Evolutionary conservation across 768 basidiomycete genomes (phyloP).

Genomic region (Pseudohyphozyma bogoriensis): DNA sequence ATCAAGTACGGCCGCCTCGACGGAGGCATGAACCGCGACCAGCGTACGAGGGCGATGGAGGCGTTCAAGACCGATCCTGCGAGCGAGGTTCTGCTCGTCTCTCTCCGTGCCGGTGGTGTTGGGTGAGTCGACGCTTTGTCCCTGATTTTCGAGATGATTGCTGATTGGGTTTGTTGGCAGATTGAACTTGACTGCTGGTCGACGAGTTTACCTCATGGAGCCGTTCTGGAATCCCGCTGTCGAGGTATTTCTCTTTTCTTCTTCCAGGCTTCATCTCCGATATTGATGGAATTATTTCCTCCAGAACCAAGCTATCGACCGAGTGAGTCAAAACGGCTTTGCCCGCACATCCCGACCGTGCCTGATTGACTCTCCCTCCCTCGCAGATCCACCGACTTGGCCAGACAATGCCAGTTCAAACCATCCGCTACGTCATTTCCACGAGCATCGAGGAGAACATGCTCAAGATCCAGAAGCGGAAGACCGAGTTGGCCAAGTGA

Average conservation of each 20-base stretch:
- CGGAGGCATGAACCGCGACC: conserved; percentile 96
- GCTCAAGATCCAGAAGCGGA: conserved; percentile 86
- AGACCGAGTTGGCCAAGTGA: conserved; percentile 71
- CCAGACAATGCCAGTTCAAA: conserved; percentile 81
- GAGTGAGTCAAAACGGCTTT: conserved; percentile 41
- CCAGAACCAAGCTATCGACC: conserved; percentile 95
- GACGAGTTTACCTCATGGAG: conserved; percentile 78
- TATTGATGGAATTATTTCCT: conserved; percentile 1
- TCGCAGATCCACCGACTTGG: conserved; percentile 65
- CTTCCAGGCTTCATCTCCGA: not conserved
- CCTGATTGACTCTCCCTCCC: not conserved
- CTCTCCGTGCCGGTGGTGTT: conserved; percentile 92
- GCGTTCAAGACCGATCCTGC: conserved; percentile 76
- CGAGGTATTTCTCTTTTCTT: conserved; percentile 11
- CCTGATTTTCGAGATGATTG: not conserved
- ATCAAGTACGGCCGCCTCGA: conserved; percentile 89
- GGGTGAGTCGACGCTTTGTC: conserved; percentile 36
- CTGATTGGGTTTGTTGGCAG: conserved; percentile 34
- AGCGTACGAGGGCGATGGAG: conserved; percentile 83
- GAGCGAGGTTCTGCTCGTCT: conserved; percentile 90
- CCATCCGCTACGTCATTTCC: conserved; percentile 85
- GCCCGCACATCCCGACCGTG: not conserved
- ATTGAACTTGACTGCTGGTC: conserved; percentile 86
- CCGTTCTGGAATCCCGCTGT: conserved; percentile 31
- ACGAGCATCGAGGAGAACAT: conserved; percentile 87